Conservation (phyloP, 75 land plant genomes). For the Isoetes taiwanensis region DNA sequence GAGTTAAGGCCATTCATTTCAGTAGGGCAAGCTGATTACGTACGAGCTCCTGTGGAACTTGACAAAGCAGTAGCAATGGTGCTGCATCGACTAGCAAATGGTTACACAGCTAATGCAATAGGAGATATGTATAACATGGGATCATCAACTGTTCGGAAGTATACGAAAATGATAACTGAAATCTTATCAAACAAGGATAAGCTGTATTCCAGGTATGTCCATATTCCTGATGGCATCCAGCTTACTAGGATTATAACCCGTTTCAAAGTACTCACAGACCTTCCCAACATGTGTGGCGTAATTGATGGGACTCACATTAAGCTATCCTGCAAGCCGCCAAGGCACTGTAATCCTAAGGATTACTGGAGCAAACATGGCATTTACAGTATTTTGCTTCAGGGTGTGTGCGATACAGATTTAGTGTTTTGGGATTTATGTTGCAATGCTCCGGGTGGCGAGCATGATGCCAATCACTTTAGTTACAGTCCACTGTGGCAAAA, state of each 20-base stretch:
- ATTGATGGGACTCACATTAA: conserved; percentile 17
- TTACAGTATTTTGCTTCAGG: conserved; percentile 21
- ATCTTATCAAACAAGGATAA: conserved; percentile 12
- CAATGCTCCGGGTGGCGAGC: conserved; percentile 9
- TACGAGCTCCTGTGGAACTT: conserved; percentile 17
- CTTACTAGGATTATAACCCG: conserved; percentile 2
- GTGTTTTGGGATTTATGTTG: conserved; percentile 33
- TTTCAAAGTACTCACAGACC: conserved; percentile 9
- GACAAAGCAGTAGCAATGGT: conserved; percentile 29
- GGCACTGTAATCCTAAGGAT: neutral
- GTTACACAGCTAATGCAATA: conserved; percentile 8
- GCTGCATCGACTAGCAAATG: conserved; percentile 12
- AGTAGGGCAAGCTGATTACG: neutral
- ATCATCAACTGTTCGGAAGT: conserved; percentile 15
- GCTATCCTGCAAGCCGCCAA: neutral
- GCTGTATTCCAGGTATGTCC: conserved; percentile 29
- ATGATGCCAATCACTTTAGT: conserved; percentile 18
- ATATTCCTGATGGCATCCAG: conserved; percentile 18
- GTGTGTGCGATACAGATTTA: conserved; percentile 22
- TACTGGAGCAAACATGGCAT: neutral
- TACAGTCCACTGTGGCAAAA: conserved; percentile 15
- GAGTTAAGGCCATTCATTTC: conserved; percentile 19
- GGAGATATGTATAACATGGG: conserved; percentile 13
- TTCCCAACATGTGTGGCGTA: conserved; percentile 18
- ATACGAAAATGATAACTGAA: conserved; percentile 18